Base-by-base conservation (phyloP, 257 asterid species). In the Petunia axillaris region DNA sequence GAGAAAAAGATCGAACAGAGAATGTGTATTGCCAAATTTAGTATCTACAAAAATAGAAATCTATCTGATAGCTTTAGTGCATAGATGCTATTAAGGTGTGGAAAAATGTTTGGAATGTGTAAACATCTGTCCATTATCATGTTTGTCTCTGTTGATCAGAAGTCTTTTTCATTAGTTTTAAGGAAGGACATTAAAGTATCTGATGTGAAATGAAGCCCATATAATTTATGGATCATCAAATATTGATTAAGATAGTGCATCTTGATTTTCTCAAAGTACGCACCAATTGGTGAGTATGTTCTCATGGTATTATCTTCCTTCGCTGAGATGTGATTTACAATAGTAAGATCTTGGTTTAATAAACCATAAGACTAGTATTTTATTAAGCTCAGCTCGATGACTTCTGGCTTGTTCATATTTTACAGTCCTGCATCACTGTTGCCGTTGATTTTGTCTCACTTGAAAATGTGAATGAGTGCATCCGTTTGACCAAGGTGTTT, bases 381-480 rank as follows among this genome's bases (percentile, higher is more conserved):
- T 15, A 37, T 35, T 48, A 48, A n/a, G 7, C 15, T 78, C 70
- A 48, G 74, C 46, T 77, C 13, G 37, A 53, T 44, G 58, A 36
- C 54, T 40, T 65, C 41, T 39, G 57, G 53, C 1, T 1, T 66
- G 11, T 54, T 70, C 66, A n/a, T 16, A 36, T 57, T 46, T 25
- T 14, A 44, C 89, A 88, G 90, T 86, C 91, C 2, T 88, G 90
- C 85, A 88, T 83, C 38, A 86, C 86, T 37, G 88, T 88, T 0
- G 87, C 91, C 2, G 82, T 84, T 64, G 91, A 85, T 77, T 88
- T 88, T 59, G 87, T 86, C 62, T 88, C 90, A 1, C 89, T 90
- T 64, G 91, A 88, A 82, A 88, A 80, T 82, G 83, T 88, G 64
- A 55, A 41, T 1, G 68, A 82, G 38, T 85, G 91, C 80, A 43